Base-by-base conservation (phyloP, 2,329 filamentous ascomycete genomes). In the Aspergillus melleus region DNA sequence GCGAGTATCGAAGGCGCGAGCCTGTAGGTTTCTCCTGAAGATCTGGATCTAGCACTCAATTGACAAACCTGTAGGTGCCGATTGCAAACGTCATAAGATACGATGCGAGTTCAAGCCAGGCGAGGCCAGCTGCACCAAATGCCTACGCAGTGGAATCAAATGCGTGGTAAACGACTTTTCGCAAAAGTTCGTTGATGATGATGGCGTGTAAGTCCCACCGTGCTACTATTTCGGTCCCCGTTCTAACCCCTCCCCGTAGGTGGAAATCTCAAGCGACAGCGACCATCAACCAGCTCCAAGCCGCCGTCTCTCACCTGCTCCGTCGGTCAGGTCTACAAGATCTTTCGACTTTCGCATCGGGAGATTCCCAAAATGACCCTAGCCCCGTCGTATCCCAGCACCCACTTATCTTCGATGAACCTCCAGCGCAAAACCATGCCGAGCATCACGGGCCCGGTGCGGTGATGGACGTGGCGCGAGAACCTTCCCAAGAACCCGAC, bases 161-260 rank as follows among this genome's bases (percentile, higher is more conserved):
- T 85, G 83, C 64, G 74, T 83, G 9, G 79, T 84, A 36, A 84
- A 85, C 65, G 82, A 84, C 68, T 84, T 82, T 66, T 78, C 83
- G 20, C 83, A 85, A 66, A 83, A 81, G 57, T 79, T 85, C 49
- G 76, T 84, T 20, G 81, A 84, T 51, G 81, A 83, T 54, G 83
- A 84, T 71, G 77, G 80, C 63, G 74, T 79, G 77, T 83, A 74
- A 74, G 79, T 76, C 32, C 19, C 19, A 22, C 49, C 12, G 6
- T 30, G 20, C 36, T 5, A 19, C n/a, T 52, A 14, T 6, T n/a
- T 24, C 6, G 14, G 5, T 26, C 32, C 19, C 20, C 29, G 39
- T 57, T 52, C 58, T 64, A 9, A 62, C 51, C 55, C 54, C 62
- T 20, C 53, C 39, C 24, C 47, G 19, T 58, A 81, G 79, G 69